Conservation (phyloP, 2,329 filamentous ascomycete species). For the Talaromyces pinophilus region DNA sequence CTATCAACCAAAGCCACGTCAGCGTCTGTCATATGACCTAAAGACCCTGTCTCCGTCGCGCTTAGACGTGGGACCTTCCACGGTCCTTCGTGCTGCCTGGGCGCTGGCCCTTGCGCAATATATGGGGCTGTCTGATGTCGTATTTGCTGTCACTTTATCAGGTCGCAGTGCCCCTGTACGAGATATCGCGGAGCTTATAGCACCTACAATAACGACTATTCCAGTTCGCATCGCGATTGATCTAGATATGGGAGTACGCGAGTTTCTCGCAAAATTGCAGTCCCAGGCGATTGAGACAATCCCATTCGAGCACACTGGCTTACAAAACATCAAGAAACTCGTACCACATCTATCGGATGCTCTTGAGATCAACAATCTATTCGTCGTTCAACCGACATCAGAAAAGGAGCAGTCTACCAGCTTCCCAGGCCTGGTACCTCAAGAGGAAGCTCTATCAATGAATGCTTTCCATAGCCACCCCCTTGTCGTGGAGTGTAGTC, state of each 20-base stretch:
- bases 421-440: neutral
- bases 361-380: neutral
- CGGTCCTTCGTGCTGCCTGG: neutral
- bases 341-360: neutral
- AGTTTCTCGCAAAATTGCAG: neutral
- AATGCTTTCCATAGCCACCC: neutral
- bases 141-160: neutral
- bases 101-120: neutral
- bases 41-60: neutral
- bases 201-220: neutral
- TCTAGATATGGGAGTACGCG: neutral
- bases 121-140: neutral
- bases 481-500: neutral
- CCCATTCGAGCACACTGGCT: neutral
- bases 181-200: neutral
- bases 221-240: neutral
- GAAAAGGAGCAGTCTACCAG: neutral
- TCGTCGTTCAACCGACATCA: neutral
- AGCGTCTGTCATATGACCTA: neutral
- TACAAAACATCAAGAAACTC: neutral
- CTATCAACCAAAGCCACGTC: neutral
- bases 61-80: neutral
- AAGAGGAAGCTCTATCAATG: neutral
- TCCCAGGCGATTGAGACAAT: neutral
- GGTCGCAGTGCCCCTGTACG: neutral